These are phyloP conservation scores for Trichophyton schoenleinii DNA, from an alignment of 2,329 filamentous ascomycete species.

Conservation along the genomic window DNA sequence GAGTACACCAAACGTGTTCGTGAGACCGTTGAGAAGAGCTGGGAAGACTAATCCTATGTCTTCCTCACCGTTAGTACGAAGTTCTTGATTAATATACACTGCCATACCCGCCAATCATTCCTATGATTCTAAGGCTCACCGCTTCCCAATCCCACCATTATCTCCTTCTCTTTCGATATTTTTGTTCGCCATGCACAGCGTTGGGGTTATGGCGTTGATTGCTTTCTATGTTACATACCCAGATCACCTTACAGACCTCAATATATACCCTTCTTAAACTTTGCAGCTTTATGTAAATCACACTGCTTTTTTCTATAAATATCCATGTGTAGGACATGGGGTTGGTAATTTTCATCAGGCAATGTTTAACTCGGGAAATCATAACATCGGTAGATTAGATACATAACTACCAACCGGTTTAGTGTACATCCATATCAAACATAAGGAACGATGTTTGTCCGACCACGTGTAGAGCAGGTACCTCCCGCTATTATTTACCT, in stretches of 20 bases:
- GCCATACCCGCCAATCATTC: not conserved
- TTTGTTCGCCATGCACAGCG: not conserved
- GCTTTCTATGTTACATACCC: not conserved
- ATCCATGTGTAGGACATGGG: too few species aligned
- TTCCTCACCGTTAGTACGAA: not conserved
- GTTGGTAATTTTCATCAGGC: too few species aligned
- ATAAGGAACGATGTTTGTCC: not conserved
- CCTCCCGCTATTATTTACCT: constrained; percentile 27
- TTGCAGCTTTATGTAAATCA: not conserved
- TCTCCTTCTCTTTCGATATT: not conserved
- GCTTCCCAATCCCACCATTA: not conserved
- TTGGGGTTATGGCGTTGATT: constrained; percentile 1
- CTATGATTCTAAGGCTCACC: not conserved
- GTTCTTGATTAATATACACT: too few species aligned
- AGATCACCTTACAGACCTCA: not conserved
- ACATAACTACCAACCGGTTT: not conserved
- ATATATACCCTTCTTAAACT: not conserved
- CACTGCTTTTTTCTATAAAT: too few species aligned
- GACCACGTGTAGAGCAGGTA: not conserved
- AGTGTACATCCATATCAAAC: not conserved
- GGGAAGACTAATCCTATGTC: constrained; percentile 62
- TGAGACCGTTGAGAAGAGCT: constrained; percentile 98
- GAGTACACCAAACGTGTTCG: constrained; percentile 92
- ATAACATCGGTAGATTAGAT: not conserved
- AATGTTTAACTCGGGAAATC: too few species aligned